Percentiles rank a stretch among this genome's conserved stretches.
phyloP scores from a whole-genome alignment of 1,284 basidiomycete species.

The Leccinum fallax region DNA sequence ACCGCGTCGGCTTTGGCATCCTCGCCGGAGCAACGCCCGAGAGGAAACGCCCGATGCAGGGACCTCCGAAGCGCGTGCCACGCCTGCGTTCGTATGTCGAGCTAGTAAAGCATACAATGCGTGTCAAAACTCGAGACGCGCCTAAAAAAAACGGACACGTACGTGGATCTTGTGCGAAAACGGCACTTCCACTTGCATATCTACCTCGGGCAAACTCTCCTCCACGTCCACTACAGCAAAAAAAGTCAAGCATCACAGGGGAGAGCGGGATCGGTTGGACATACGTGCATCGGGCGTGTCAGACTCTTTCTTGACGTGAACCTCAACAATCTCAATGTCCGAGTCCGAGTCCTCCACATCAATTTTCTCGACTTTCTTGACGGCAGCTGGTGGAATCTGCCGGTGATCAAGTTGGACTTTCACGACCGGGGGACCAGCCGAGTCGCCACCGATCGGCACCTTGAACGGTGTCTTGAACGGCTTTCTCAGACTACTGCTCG shows the following conservation, averaged over 20 bases:
- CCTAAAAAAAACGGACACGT: constrained; percentile 15
- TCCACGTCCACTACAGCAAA: constrained; percentile 28
- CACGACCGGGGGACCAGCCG: not conserved
- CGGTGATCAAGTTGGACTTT: not conserved
- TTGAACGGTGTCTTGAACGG: constrained; percentile 52
- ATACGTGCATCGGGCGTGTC: constrained; percentile 13
- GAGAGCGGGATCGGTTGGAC: not conserved
- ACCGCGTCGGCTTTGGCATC: not conserved
- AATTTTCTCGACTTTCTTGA: not conserved
- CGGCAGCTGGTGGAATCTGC: not conserved
- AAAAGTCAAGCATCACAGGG: not conserved
- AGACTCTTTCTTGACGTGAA: not conserved
- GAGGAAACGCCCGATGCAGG: constrained; percentile 39
- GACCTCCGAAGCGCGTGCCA: constrained; percentile 37
- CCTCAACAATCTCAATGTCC: constrained; percentile 23
- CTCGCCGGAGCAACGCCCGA: not conserved
- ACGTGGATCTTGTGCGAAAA: constrained; percentile 67
- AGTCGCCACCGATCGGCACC: constrained; percentile 17
- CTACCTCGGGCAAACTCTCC: constrained; percentile 42
- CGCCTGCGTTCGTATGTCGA: constrained; percentile 33
- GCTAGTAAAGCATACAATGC: constrained; percentile 11
- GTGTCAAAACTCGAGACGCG: not conserved
- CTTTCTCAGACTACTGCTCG: constrained; percentile 44
- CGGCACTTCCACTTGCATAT: constrained; percentile 53
- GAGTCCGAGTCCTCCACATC: not conserved